phyloP scores from a whole-genome alignment of 305 asterid genomes.

The Galium porrigens region DNA sequence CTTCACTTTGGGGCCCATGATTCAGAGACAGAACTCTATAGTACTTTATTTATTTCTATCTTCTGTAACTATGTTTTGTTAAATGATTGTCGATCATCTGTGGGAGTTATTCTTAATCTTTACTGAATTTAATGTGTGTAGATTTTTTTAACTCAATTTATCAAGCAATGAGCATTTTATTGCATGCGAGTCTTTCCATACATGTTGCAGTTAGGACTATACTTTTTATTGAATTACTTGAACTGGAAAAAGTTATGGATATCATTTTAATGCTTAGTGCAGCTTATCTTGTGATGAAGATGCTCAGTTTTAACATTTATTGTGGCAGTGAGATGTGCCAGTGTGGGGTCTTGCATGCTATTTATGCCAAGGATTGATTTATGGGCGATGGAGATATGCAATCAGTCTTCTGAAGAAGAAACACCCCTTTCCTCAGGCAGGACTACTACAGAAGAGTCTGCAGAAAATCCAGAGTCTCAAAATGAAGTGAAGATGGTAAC shows the following conservation, averaged over 20 bases:
- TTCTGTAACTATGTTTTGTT: background rate
- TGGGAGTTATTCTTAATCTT: background rate
- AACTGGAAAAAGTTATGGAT: background rate
- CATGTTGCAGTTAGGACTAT: background rate
- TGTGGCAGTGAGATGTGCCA: constrained; percentile 68
- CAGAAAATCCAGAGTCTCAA: constrained; percentile 23
- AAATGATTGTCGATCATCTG: background rate
- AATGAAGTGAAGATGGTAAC: constrained; percentile 38
- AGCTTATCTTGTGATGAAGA: constrained; percentile 2
- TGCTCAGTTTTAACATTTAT: constrained; percentile 7
- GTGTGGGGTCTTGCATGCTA: constrained; percentile 47
- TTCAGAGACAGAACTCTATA: background rate
- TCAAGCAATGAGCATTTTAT: background rate
- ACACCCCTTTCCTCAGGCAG: constrained; percentile 17
- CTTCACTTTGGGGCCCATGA: background rate
- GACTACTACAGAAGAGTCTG: constrained; percentile 9
- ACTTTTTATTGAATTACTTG: background rate
- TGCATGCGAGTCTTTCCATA: background rate
- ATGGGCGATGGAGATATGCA: constrained; percentile 66
- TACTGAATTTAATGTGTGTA: background rate
- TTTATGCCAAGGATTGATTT: constrained; percentile 85
- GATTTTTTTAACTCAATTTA: background rate
- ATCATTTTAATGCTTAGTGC: background rate
- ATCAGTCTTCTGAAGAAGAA: constrained; percentile 26
- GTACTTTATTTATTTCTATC: background rate